Conservation (phyloP, 2,329 filamentous ascomycete genomes). For the Didymella pomorum region DNA sequence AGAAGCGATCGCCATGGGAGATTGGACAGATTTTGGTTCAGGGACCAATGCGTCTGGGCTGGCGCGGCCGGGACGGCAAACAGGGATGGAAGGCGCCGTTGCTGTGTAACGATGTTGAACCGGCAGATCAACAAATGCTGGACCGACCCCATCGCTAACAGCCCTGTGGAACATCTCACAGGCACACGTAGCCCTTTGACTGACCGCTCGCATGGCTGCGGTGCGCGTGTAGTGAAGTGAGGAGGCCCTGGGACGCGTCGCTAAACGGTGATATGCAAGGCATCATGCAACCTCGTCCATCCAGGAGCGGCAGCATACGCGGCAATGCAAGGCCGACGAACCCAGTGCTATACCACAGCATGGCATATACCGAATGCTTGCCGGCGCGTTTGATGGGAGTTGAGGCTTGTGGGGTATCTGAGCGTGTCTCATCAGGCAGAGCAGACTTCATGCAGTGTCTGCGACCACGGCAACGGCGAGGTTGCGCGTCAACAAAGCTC, state of each 20-base stretch:
- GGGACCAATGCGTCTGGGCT: conserved; percentile 13
- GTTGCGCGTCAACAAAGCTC: conserved; percentile 1
- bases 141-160: conserved; percentile 7
- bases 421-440: conserved; percentile 11
- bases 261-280: conserved; percentile 13
- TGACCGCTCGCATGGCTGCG: conserved; percentile 12
- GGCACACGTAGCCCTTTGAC: conserved; percentile 13
- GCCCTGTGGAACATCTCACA: conserved; percentile 16
- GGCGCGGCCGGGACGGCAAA: conserved; percentile 15
- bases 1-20: conserved; percentile 6
- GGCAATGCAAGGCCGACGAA: conserved; percentile 12
- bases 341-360: neutral
- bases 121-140: conserved; percentile 17
- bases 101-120: conserved; percentile 16
- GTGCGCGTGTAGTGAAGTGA: conserved; percentile 16
- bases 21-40: conserved; percentile 7
- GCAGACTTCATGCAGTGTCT: conserved; percentile 13
- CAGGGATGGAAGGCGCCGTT: conserved; percentile 20
- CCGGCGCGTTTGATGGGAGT: neutral
- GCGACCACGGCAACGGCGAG: conserved; percentile 6
- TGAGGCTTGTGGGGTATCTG: neutral
- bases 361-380: neutral
- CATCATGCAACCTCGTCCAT: conserved; percentile 5
- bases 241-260: conserved; percentile 6
- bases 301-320: conserved; percentile 3